Percentiles rank a stretch among this genome's conserved stretches.
Conservation (phyloP, 2,329 filamentous ascomycete species). For the Xylaria sp. region DNA sequence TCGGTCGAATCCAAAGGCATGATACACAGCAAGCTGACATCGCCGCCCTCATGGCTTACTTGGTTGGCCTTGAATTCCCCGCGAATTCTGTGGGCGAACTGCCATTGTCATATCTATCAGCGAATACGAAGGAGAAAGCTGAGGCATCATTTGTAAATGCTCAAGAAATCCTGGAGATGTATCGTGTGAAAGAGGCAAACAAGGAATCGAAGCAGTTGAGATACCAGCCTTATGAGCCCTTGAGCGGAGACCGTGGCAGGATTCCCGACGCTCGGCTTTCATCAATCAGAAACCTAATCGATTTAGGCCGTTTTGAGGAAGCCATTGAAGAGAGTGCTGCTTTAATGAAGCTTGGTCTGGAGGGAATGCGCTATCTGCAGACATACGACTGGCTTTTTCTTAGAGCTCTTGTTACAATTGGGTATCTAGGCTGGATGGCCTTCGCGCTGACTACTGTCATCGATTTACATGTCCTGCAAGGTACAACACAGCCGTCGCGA, state of each 20-base stretch:
- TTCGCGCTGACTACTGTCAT: slow-evolving; percentile 91
- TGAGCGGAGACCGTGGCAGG: slow-evolving; percentile 69
- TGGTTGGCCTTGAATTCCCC: slow-evolving; percentile 87
- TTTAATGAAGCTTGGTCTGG: slow-evolving; percentile 79
- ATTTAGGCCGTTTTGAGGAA: slow-evolving; percentile 72
- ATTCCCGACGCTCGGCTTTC: slow-evolving; percentile 74
- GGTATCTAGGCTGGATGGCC: slow-evolving; percentile 95
- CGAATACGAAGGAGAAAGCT: slow-evolving; percentile 79
- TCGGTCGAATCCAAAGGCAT: slow-evolving; percentile 83
- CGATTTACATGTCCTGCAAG: slow-evolving; percentile 85
- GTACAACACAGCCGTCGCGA: slow-evolving; percentile 71
- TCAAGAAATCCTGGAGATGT: slow-evolving; percentile 91
- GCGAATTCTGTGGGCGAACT: slow-evolving; percentile 96
- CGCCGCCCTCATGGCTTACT: slow-evolving; percentile 93
- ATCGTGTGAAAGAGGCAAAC: slow-evolving; percentile 87
- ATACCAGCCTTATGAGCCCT: slow-evolving; percentile 78
- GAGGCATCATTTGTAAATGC: slow-evolving; percentile 86
- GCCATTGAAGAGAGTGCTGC: slow-evolving; percentile 82
- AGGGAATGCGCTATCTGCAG: slow-evolving; percentile 91
- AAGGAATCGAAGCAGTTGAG: slow-evolving; percentile 80
- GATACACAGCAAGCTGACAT: slow-evolving; percentile 96
- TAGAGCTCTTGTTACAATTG: slow-evolving; percentile 84
- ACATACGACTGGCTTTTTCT: slow-evolving; percentile 99
- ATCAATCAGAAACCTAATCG: slow-evolving; percentile 75
- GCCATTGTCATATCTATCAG: slow-evolving; percentile 83